Evolutionary conservation across 495 filamentous ascomycete genomes (phyloP).

Genomic region (Podospora tetraspora): DNA sequence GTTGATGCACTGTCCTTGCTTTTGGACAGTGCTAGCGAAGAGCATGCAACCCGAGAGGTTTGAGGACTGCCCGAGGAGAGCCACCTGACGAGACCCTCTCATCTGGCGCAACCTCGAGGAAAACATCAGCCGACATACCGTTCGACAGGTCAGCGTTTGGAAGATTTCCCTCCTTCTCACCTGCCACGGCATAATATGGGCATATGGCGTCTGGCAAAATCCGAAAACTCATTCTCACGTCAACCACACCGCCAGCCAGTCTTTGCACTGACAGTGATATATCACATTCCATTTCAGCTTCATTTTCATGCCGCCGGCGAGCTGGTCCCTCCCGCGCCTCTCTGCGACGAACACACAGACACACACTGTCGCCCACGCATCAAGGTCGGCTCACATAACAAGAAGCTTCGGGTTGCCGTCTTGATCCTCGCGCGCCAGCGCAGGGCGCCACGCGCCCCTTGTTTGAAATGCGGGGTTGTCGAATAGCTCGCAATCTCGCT

Average conservation of each 20-base stretch:
- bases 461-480: conserved; percentile 10
- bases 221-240: not conserved
- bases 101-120: not conserved
- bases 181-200: not conserved
- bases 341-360: not conserved
- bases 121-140: not conserved
- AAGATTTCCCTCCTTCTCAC: not conserved
- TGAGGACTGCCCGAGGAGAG: not conserved
- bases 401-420: conserved; percentile 7
- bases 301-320: not conserved
- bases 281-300: conserved; percentile 3
- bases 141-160: not conserved
- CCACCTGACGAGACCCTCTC: not conserved
- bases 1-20: not conserved
- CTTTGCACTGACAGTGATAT: conserved; percentile 1
- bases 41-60: not conserved
- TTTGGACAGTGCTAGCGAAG: not conserved
- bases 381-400: not conserved
- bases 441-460: not conserved
- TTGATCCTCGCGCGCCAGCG: conserved; percentile 4
- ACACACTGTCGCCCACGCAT: not conserved
- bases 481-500: not conserved
- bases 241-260: not conserved
- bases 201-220: not conserved
- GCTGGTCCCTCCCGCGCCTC: not conserved